Base-by-base conservation (phyloP, 768 basidiomycete genomes). In the Hirschioporus abietinus region DNA sequence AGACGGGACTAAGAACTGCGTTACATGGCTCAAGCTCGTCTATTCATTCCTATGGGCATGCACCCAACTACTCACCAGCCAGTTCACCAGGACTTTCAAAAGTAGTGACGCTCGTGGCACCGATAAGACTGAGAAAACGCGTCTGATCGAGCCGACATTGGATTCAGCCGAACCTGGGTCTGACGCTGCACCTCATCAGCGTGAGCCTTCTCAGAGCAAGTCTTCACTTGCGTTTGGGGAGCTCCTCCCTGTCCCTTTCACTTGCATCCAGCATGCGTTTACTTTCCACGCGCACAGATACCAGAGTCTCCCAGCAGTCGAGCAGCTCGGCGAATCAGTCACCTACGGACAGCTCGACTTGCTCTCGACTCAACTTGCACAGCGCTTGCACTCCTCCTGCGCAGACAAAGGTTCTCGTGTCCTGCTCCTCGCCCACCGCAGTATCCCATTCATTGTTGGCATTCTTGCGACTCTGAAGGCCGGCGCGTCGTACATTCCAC, bases 401-500 rank as follows among this genome's bases (percentile, higher is more conserved):
- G 63, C 68, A 17, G 9, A 18, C 27, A 68, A 68, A 8, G 71
- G 70, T 27, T 20, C 64, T 12, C 63, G 71, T 25, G 70, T 72
- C 59, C 69, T 68, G 23, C 66, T 72, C 57, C 69, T 72, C 30
- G 63, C 68, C 25, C 65, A 67, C 35, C 64, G 71, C 27, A 70
- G 68, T 26, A 67, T 72, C 57, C 10, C 63, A 64, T 63, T 71
- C 34, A 57, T 71, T 27, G 63, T 71, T 12, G 68, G 67, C 24
- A 66, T 72, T 25, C 63, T 71, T 12, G 70, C 69, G 17, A 66
- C 69, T 18, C 70, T 72, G 58, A 72, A 72, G 66, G 67, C 68
- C 15, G 68, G 70, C 57, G 71, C 68, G 17, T 69, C 69, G 36
- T 72, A 72, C 65, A 69, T 72, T n/a, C 71, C 71, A 17, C 65